phyloP scores from a whole-genome alignment of 2,329 filamentous ascomycete genomes.

The Tolypocladium amazonense region DNA sequence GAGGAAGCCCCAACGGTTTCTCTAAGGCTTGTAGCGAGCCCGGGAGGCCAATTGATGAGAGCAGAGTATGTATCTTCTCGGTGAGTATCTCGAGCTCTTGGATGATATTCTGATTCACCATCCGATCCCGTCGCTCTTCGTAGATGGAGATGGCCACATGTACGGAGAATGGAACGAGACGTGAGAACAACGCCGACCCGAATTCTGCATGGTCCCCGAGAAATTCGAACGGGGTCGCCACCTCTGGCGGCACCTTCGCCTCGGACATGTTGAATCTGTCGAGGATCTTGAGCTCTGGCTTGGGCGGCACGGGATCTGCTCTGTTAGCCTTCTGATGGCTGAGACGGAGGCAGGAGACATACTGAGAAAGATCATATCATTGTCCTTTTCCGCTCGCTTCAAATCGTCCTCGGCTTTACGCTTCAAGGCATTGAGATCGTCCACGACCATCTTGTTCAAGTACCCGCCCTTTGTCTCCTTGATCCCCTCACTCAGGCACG shows the following conservation, averaged over 20 bases:
- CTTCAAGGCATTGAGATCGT: slow-evolving; percentile 76
- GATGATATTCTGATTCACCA: slow-evolving; percentile 81
- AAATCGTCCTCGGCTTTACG: slow-evolving; percentile 74
- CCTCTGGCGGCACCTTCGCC: slow-evolving; percentile 67
- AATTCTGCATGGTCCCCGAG: slow-evolving; percentile 73
- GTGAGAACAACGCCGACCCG: slow-evolving; percentile 76
- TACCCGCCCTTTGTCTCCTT: slow-evolving; percentile 66
- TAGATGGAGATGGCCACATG: slow-evolving; percentile 95
- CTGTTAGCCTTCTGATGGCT: slow-evolving; percentile 16
- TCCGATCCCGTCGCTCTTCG: slow-evolving; percentile 78
- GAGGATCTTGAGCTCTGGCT: slow-evolving; percentile 75
- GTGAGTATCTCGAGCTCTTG: slow-evolving; percentile 76
- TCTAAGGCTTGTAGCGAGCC: slow-evolving; percentile 90
- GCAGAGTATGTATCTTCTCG: slow-evolving; percentile 63
- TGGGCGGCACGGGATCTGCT: slow-evolving; percentile 66
- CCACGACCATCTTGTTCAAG: slow-evolving; percentile 69
- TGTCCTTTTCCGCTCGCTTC: slow-evolving; percentile 89
- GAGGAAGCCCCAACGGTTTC: slow-evolving; percentile 83
- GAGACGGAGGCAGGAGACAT: slow-evolving; percentile 15
- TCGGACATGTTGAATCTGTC: slow-evolving; percentile 85
- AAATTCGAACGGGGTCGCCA: slow-evolving; percentile 68
- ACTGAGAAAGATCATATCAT: slow-evolving; percentile 89
- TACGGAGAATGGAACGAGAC: slow-evolving; percentile 89
- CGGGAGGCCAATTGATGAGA: slow-evolving; percentile 77
- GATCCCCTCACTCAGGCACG: slow-evolving; percentile 75